Base-by-base conservation (phyloP, 75 land plant genomes). In the Isoetes taiwanensis region DNA sequence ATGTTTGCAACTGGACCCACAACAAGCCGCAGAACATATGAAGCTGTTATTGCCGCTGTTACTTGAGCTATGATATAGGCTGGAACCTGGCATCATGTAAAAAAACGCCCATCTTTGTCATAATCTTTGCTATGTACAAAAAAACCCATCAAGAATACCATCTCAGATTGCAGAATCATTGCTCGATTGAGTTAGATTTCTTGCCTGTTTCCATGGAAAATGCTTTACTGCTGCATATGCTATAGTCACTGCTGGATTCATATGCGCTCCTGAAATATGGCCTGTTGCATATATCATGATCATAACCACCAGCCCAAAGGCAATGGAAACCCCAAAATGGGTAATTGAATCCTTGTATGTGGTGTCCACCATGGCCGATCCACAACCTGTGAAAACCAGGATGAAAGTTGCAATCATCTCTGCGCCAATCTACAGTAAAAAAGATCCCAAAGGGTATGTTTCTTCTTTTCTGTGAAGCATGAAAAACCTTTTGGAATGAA, bases 231-330 rank as follows among this genome's bases (percentile, higher is more conserved):
- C 63, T 0, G 94, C 84, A 56, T 83, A 87, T 32, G 94, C 84
- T 1, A 83, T 16, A 14, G 87, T 83, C 32, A 87, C 94, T 0
- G 94, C 94, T 0, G 94, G 94, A 39, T 87, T 83, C 94, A 87
- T 80, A 64, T 87, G 94, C 0, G 84, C 87, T 0, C 94, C 94
- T 26, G 94, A 87, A 34, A 87, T 76, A 58, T 87, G 94, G 26
- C 94, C 94, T 0, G 79, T 80, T 0, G 84, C 57, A 46, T 78
- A 78, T 26, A 87, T 80, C 87, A 87, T 83, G 48, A 80, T 82
- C 14, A 80, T 83, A 5, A 87, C 84, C 1, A 78, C 73, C 1
- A 87, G 65, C 0, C 87, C 94, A 20, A 74, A 79, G 0, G 70
- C 77, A 0, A 74, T 34, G 0, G 94, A 75, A 0, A 80, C 76